A percentile compares a stretch with the other conserved stretches of the same genome.
Evolutionary conservation across 2,329 filamentous ascomycete genomes (phyloP).

Genomic region (Fusarium falciforme): DNA sequence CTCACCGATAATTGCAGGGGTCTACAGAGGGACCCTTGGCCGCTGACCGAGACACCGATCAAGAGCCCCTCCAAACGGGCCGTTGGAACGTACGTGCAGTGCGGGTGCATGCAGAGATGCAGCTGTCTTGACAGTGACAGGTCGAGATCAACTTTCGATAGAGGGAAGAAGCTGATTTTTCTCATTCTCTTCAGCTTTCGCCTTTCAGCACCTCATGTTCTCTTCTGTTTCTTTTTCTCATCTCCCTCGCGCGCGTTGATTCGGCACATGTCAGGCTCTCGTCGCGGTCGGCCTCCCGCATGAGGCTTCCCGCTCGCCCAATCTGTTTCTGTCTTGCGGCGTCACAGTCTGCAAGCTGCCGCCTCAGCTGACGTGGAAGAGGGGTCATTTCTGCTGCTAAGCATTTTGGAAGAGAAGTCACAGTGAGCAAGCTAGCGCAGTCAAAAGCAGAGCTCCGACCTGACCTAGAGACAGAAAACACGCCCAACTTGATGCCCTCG

Average conservation of each 20-base stretch:
- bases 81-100: background rate
- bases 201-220: background rate
- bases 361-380: background rate
- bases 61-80: background rate
- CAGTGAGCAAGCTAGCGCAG: background rate
- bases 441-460: background rate
- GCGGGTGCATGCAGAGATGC: background rate
- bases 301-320: conserved; percentile 9
- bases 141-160: background rate
- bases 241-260: background rate
- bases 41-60: background rate
- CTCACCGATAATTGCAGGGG: conserved; percentile 4
- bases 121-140: background rate
- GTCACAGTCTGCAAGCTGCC: background rate
- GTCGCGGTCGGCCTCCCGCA: conserved; percentile 29
- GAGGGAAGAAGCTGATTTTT: background rate
- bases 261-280: background rate
- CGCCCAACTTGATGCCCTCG: background rate
- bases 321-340: background rate
- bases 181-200: background rate
- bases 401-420: background rate
- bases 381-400: background rate
- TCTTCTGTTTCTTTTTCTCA: background rate
- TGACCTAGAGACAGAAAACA: background rate
- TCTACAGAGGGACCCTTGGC: background rate